Evolutionary conservation across 495 filamentous ascomycete species (phyloP), one percentile per base, ranked within the genome.

Genomic region (Aspergillus steynii): DNA sequence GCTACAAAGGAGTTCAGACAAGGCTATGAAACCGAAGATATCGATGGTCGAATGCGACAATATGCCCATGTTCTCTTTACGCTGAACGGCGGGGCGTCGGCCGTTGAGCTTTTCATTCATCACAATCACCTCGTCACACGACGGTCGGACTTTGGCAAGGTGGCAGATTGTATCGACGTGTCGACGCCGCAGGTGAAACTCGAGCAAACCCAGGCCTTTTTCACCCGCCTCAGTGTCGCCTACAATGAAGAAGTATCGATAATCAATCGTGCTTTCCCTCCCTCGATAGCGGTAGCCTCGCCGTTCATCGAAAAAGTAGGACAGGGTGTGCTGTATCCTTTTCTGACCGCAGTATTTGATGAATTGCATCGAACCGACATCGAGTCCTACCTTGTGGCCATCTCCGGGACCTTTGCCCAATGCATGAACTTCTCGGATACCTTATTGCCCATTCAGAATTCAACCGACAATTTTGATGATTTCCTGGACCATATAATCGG

Each of bases 1-100:
- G 93, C 94, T 7, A 74, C 96, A 55, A 83, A 89, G 55, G 94
- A 98, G 73, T 98, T 98, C 67, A 90, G 96, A 71, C 89, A 90
- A 63, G 96, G 90, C 4, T 92, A 93, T 62, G 91, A 96, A 71
- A 86, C 85, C n/a, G 88, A 88, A 70, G 94, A 99, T 74, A 85
- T 96, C 55, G 89, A 96, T 65, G 92, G 90, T 10, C 82, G 86
- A 45, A 96, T 97, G 93, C 85, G 83, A 58, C 85, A 89, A 72
- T 98, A 96, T 75, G 92, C 93, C 9, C 85, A 93, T 61, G 90
- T 98, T 27, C 78, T 99, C 26, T 86, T 86, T 58, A 82, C 83
- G 8, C 78, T 99, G 48, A 97, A 97, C 72, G 93, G 91, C 6
- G 92, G 91, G 25, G 78, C 80, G 20, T 87, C 89, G 2, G 91